Base-by-base conservation (phyloP, 2,329 filamentous ascomycete genomes). In the Fusarium succisae region DNA sequence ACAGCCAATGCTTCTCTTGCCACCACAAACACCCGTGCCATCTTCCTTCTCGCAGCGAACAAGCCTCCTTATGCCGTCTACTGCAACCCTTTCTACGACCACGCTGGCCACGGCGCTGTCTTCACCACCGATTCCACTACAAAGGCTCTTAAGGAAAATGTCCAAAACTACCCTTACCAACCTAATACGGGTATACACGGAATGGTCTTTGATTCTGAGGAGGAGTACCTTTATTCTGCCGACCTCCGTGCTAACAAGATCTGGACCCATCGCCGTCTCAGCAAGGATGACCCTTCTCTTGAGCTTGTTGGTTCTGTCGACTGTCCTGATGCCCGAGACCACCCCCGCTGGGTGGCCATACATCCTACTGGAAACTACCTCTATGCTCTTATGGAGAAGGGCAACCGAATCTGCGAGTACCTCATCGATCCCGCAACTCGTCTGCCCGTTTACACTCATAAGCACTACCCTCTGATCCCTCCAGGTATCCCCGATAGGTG, bases 381-480 rank as follows among this genome's bases (percentile, higher is more conserved):
- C 64, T 97, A 97, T 83, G 94, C 90, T 13, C 87, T 97, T 76
- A 97, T 96, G 93, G 94, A 97, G 83, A 92, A 91, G n/a, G 94
- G 94, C 62, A 97, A 97, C 84, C 87, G 92, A 58, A 84, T 97
- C 64, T 94, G 91, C 81, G 92, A 95, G 77, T 97, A 96, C 82
- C 88, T 93, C 74, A 91, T 97, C 82, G 92, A 96, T 81, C 89
- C 91, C 63, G 81, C 86, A 50, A 94, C 92, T 8, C 92, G 91
- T 81, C 84, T 94, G 80, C 94, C 94, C 18, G 88, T 94, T 24
- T 96, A 94, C 83, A 97, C 94, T 10, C 89, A 93, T 80, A 90
- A 92, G 74, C 87, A 89, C 60, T 97, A 91, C 81, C 94, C 94
- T 6, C 86, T 97, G 54, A 93, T 97, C 74, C 94, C 94, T 2